These are phyloP conservation scores for Eleusine coracana DNA, from an alignment of 176 grass and related monocot species.

Conservation along the genomic window DNA sequence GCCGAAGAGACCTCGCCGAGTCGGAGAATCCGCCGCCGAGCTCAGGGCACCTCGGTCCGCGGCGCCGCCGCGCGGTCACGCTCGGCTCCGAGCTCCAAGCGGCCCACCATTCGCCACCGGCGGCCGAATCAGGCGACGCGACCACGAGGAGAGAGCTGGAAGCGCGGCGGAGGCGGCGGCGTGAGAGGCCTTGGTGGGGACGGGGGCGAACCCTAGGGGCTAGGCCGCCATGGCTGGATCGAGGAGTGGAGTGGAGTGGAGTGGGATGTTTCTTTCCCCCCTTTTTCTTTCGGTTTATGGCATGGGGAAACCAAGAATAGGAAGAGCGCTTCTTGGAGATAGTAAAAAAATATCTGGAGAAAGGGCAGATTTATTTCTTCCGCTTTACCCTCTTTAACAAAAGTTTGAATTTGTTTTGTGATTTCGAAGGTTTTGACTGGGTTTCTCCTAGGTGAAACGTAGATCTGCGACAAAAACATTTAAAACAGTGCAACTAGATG, in stretches of 20 bases:
- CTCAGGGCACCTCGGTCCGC: constrained; percentile 23
- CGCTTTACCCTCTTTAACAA: not conserved
- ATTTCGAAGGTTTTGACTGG: not conserved
- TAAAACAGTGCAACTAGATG: not conserved
- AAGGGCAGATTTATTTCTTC: constrained; percentile 18
- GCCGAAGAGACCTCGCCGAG: not conserved
- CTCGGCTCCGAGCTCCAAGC: constrained; percentile 7
- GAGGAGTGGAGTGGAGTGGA: constrained; percentile 33
- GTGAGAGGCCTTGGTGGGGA: not conserved
- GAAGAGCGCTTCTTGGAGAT: not conserved
- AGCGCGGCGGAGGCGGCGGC: not conserved
- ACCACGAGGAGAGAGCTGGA: constrained; percentile 9
- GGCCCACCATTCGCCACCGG: constrained; percentile 29
- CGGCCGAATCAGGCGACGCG: constrained; percentile 30
- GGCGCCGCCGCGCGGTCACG: constrained; percentile 10
- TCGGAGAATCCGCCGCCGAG: too few species aligned
- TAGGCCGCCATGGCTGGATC: constrained; percentile 59
- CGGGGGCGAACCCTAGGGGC: constrained; percentile 41
- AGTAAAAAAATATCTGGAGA: constrained; percentile 23
- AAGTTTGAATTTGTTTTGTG: not conserved
- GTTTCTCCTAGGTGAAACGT: not conserved
- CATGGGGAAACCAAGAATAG: constrained; percentile 25
- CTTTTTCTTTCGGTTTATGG: constrained; percentile 23
- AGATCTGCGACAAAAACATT: not conserved
- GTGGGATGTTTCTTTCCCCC: constrained; percentile 13